Evolutionary conservation across 176 grass and related monocot genomes (phyloP), one percentile per base, ranked within the genome.

Genomic region (Oryza australiensis): DNA sequence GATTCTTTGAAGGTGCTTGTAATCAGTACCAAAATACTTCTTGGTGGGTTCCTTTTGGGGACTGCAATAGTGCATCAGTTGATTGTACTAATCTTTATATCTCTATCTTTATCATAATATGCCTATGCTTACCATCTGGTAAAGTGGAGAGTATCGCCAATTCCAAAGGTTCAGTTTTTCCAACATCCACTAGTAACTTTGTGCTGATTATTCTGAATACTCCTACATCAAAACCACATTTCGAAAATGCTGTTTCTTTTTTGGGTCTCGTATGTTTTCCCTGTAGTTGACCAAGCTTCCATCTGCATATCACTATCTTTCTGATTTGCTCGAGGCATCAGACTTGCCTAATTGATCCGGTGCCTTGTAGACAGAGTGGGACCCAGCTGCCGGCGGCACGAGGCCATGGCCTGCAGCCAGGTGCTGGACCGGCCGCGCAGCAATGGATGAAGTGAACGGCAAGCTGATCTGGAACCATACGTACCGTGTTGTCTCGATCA

Each of bases 301-400:
- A 73, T 49, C 4, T 3, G 24, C 40, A 20, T 18, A 48, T 5
- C 41, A 20, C 7, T 15, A 9, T 20, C 55, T 49, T 48, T 48
- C 14, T 49, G 23, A 18, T 72, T 45, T 28, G 69, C 55, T 24
- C 55, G 22, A 60, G 9, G 55, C 55, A 60, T 59, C 1, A 59
- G 20, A 28, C 26, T 27, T 27, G 43, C 23, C 38, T 45, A 72
- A 43, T 18, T 28, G 14, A 48, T 51, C 45, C n/a, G 65, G 22
- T 29, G 33, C 45, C 64, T 80, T 81, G 77, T 67, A 33, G 49
- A 22, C 14, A n/a, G 51, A 16, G 9, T 12, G 42, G 74, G 74
- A 14, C 64, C 49, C 53, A 63, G 14, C 64, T 85, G 66, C 74
- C 22, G 83, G 75, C 66, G 11, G 38, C 35, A 46, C 37, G 69